Conservation (phyloP, 2,329 filamentous ascomycete genomes). For the Colletotrichum liriopes region DNA sequence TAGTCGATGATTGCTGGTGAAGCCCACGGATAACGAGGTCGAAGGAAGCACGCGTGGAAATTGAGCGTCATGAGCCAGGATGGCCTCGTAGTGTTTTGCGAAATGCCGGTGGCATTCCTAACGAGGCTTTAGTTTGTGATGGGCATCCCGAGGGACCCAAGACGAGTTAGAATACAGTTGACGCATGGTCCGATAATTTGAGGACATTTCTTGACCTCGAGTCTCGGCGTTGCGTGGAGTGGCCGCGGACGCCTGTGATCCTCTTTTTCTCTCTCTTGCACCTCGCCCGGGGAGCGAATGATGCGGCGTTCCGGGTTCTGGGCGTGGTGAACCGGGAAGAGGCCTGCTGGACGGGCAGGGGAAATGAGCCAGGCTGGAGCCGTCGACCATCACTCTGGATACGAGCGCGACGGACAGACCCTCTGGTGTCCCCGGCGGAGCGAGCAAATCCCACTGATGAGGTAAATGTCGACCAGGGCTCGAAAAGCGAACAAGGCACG, state of each 20-base stretch:
- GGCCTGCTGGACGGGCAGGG: slow-evolving; percentile 17
- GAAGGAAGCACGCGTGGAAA: slow-evolving; percentile 29
- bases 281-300: slow-evolving; percentile 3
- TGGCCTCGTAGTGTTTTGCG: not conserved
- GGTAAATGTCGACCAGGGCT: not conserved
- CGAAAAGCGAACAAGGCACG: slow-evolving; percentile 18
- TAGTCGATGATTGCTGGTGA: not conserved
- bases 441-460: slow-evolving; percentile 31
- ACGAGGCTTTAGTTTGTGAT: not conserved
- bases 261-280: not conserved
- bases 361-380: slow-evolving; percentile 33
- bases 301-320: slow-evolving; percentile 1
- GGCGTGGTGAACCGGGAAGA: slow-evolving; percentile 32
- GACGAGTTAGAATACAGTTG: not conserved
- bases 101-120: slow-evolving; percentile 30
- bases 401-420: slow-evolving; percentile 34
- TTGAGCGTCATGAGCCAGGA: slow-evolving; percentile 10
- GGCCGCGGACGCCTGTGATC: not conserved
- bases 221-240: slow-evolving; percentile 14
- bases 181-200: not conserved
- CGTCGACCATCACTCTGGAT: slow-evolving; percentile 34
- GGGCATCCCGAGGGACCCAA: not conserved
- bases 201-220: slow-evolving; percentile 3
- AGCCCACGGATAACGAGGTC: slow-evolving; percentile 4
- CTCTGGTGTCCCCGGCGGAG: slow-evolving; percentile 21